Percentiles rank a stretch among this genome's conserved stretches.
These are phyloP conservation scores for Trametes gibbosa DNA, from an alignment of 768 basidiomycete species.

Conservation along the genomic window DNA sequence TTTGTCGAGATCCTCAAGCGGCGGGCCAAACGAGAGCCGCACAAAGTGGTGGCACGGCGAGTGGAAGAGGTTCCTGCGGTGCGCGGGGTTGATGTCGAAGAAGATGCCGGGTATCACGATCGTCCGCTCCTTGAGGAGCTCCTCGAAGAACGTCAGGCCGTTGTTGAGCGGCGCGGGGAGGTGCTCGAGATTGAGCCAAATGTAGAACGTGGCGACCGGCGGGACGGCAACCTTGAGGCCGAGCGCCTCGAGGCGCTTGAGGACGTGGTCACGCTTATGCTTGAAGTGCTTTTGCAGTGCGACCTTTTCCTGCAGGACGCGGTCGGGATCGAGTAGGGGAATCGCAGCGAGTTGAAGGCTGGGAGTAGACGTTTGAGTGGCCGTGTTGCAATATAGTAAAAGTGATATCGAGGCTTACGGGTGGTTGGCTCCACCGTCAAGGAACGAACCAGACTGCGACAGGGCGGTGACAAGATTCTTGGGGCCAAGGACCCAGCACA, in stretches of 20 bases:
- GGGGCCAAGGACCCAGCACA: constrained; percentile 93
- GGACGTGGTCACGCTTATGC: constrained; percentile 85
- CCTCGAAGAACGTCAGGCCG: constrained; percentile 95
- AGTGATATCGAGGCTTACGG: constrained; percentile 56
- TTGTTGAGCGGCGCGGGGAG: constrained; percentile 84
- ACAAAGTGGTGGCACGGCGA: constrained; percentile 91
- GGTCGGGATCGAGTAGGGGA: constrained; percentile 70
- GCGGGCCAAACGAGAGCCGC: constrained; percentile 83
- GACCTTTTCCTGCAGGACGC: constrained; percentile 71
- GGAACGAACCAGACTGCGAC: constrained; percentile 90
- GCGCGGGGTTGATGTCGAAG: constrained; percentile 78
- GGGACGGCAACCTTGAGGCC: constrained; percentile 75
- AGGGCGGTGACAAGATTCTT: constrained; percentile 86
- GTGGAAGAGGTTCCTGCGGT: constrained; percentile 85
- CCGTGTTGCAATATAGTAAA: background rate
- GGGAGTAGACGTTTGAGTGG: background rate
- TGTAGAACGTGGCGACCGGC: constrained; percentile 85
- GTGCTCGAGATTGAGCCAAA: constrained; percentile 85
- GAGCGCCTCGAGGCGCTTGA: constrained; percentile 74
- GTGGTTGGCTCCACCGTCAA: constrained; percentile 94
- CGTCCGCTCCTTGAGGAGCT: constrained; percentile 84
- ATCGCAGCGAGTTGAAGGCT: constrained; percentile 89
- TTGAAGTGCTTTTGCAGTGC: constrained; percentile 91
- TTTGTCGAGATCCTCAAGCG: constrained; percentile 73
- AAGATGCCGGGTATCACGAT: constrained; percentile 92